Evolutionary conservation across 805 yeast genomes (phyloP).

Genomic region (Candida sithepensis): DNA sequence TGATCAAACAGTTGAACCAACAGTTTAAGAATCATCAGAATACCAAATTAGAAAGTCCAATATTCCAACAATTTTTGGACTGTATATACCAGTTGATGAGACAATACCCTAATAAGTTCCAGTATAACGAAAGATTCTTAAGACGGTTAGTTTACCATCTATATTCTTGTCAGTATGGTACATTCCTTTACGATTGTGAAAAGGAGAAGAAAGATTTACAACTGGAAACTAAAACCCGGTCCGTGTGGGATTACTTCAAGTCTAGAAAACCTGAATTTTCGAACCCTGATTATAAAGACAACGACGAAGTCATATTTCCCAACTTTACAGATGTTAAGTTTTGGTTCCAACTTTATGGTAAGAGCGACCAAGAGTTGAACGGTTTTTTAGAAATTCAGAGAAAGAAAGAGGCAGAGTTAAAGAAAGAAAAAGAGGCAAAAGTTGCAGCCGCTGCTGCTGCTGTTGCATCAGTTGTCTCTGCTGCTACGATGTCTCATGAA

Average conservation of each 20-base stretch:
- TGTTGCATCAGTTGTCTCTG: slow-evolving; percentile 1
- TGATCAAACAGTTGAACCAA: slow-evolving; percentile 46
- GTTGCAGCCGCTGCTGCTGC: neutral
- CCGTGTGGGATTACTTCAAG: slow-evolving; percentile 92
- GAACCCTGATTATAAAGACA: slow-evolving; percentile 44
- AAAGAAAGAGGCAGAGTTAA: neutral
- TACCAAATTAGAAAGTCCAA: slow-evolving; percentile 73
- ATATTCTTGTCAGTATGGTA: slow-evolving; percentile 93
- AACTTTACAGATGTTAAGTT: slow-evolving; percentile 63
- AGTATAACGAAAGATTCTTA: slow-evolving; percentile 84
- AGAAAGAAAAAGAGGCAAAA: slow-evolving; percentile 1
- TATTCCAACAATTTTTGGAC: slow-evolving; percentile 92
- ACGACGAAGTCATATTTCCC: slow-evolving; percentile 53
- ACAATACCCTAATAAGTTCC: slow-evolving; percentile 72
- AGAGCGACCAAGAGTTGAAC: slow-evolving; percentile 67
- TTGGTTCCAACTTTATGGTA: slow-evolving; percentile 87
- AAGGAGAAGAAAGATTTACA: slow-evolving; percentile 48
- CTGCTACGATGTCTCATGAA: neutral
- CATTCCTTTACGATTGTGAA: slow-evolving; percentile 78
- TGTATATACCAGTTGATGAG: slow-evolving; percentile 74
- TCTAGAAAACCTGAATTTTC: slow-evolving; percentile 70
- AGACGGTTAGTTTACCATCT: slow-evolving; percentile 82
- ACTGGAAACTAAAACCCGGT: slow-evolving; percentile 50
- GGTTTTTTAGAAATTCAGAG: slow-evolving; percentile 12
- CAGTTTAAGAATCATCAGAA: slow-evolving; percentile 47